A percentile compares a stretch with the other conserved stretches of the same genome.
These are phyloP conservation scores for Ogataea angusta DNA, from an alignment of 805 yeast genomes.

Conservation along the genomic window DNA sequence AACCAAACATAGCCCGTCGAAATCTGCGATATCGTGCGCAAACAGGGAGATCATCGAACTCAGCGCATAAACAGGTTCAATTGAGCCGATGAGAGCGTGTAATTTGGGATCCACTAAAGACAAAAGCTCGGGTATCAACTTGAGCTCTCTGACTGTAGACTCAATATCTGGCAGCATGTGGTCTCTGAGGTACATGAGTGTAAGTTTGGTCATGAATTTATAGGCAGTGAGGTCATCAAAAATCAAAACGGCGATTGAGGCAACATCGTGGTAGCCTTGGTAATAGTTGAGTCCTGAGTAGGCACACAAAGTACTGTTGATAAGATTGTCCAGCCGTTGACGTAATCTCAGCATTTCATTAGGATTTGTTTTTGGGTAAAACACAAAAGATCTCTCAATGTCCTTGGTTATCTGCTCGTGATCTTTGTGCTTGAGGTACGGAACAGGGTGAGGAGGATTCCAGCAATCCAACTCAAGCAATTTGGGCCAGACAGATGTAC, in stretches of 20 bases:
- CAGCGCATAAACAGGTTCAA: conserved; percentile 63
- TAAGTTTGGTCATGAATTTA: conserved; percentile 49
- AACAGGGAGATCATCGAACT: conserved; percentile 77
- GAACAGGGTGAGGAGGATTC: background rate
- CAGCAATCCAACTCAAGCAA: conserved; percentile 36
- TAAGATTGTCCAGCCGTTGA: conserved; percentile 39
- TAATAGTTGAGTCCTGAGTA: conserved; percentile 70
- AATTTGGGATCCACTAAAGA: conserved; percentile 45
- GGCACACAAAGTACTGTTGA: conserved; percentile 54
- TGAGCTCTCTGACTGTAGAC: conserved; percentile 62
- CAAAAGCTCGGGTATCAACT: conserved; percentile 62
- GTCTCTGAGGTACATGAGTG: conserved; percentile 70
- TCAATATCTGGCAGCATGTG: conserved; percentile 74
- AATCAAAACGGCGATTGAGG: conserved; percentile 59
- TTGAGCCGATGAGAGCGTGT: conserved; percentile 37
- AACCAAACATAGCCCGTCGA: conserved; percentile 49
- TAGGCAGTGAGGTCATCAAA: conserved; percentile 40
- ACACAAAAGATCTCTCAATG: conserved; percentile 65
- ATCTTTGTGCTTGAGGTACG: conserved; percentile 51
- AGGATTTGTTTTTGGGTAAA: conserved; percentile 30
- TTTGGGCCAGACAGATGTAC: conserved; percentile 51
- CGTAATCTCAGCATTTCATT: conserved; percentile 33
- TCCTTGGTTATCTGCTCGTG: conserved; percentile 80
- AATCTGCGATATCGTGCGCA: conserved; percentile 61
- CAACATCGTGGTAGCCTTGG: conserved; percentile 92